Percentiles rank a stretch among this genome's conserved stretches.
Evolutionary conservation across 495 filamentous ascomycete species (phyloP).

Genomic region (Cercophora scortea): DNA sequence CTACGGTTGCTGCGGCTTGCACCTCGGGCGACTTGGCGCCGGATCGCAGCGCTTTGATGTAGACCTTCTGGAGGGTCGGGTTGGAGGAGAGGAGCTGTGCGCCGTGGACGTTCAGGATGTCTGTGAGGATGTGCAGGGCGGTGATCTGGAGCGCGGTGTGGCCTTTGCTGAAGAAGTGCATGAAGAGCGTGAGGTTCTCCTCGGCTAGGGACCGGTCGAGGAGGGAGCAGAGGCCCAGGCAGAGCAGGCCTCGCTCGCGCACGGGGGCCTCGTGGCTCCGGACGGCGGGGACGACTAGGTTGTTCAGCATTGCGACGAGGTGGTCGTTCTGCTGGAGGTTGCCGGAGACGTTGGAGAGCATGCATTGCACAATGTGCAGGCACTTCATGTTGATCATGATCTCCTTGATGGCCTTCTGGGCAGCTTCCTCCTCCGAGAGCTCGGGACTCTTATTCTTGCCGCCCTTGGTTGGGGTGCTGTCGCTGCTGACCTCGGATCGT

Average conservation of each 20-base stretch:
- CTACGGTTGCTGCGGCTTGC: constrained; percentile 73
- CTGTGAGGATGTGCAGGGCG: constrained; percentile 84
- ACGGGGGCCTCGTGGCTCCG: constrained; percentile 89
- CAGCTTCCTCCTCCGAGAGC: constrained; percentile 63
- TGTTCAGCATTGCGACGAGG: constrained; percentile 91
- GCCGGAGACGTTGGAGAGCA: constrained; percentile 85
- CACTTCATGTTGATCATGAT: constrained; percentile 98
- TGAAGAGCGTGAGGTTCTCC: constrained; percentile 87
- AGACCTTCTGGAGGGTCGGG: constrained; percentile 63
- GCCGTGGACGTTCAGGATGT: constrained; percentile 84
- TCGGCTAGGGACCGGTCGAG: constrained; percentile 86
- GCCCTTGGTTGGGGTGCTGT: constrained; percentile 45
- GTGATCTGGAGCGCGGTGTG: constrained; percentile 83
- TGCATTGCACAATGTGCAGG: constrained; percentile 93
- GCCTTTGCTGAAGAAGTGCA: constrained; percentile 92
- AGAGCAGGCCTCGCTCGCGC: constrained; percentile 79
- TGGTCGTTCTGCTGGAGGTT: constrained; percentile 79
- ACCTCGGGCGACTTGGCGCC: constrained; percentile 60
- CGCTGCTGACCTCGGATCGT: constrained; percentile 69
- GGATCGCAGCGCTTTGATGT: constrained; percentile 65
- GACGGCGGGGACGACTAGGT: constrained; percentile 89
- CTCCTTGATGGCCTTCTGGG: constrained; percentile 74
- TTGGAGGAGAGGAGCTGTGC: constrained; percentile 57
- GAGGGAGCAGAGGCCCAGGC: constrained; percentile 83
- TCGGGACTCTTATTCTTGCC: constrained; percentile 41